Base-by-base conservation (phyloP, 805 yeast genomes). In the Yarrowia sp. region DNA sequence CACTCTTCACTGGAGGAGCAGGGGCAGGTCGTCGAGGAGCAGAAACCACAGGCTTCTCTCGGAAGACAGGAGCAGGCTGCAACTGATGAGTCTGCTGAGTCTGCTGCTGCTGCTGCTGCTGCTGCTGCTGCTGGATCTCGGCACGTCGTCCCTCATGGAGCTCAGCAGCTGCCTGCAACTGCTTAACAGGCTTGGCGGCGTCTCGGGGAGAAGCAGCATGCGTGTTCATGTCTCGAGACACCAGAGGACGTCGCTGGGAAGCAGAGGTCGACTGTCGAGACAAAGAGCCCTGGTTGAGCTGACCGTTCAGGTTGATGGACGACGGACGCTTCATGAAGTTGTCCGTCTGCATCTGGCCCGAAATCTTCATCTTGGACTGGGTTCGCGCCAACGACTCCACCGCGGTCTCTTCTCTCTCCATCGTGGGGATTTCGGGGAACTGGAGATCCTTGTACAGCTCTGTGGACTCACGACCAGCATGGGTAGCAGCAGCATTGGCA, bases 271-370 rank as follows among this genome's bases (percentile, higher is more conserved):
- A 14, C 28, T 24, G 32, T 1, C 40, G 35, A 12, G 35, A 52
- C 22, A 38, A 17, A 12, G 30, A 19, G 22, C 59, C 48, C 22
- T 28, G 54, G 61, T 36, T 58, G 48, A 51, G 66, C 5, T 61
- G 67, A 9, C 48, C 33, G 24, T 64, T 36, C 36, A 66, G 58
- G 21, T 66, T 65, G 17, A 64, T 48, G 46, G 66, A 66, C 35
- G 59, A 41, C 4, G 64, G 56, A 9, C 66, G 36, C 36, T 36
- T 44, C 58, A 64, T 67, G 67, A 68, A 68, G 65, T 68, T 67
- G 62, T 68, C 71, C 10, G 69, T 68, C 62, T 68, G 69, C 59
- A 68, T 68, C 44, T 67, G 58, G 14, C 68, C 69, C 28, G 70
- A 59, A 26, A 68, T 68, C 62, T 69, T 70, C 43, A 68, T 41